A percentile compares a stretch with the other conserved stretches of the same genome.
Evolutionary conservation across 2,329 filamentous ascomycete genomes (phyloP).

Genomic region (Coleophoma eucalyptorum): DNA sequence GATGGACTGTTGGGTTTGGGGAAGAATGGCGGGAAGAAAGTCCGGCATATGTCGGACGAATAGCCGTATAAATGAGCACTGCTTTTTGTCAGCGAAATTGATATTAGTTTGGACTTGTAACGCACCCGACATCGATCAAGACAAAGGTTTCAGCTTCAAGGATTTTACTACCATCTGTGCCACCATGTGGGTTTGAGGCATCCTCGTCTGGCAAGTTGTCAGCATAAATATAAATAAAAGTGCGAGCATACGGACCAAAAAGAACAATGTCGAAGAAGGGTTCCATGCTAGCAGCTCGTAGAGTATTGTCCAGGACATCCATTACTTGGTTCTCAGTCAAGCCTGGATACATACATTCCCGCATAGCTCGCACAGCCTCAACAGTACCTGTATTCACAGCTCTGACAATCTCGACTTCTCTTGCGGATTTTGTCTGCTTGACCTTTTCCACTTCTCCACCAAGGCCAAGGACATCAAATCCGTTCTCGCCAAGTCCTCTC

Average conservation of each 20-base stretch:
- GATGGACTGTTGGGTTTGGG: constrained; percentile 16
- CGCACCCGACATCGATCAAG: constrained; percentile 54
- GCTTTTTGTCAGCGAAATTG: constrained; percentile 1
- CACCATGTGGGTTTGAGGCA: constrained; percentile 35
- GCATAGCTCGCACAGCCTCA: constrained; percentile 54
- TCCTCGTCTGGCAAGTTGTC: constrained; percentile 26
- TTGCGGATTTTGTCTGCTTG: constrained; percentile 51
- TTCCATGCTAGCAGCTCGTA: constrained; percentile 47
- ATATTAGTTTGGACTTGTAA: background rate
- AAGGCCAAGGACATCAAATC: constrained; percentile 53
- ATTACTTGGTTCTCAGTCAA: constrained; percentile 56
- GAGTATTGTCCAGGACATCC: constrained; percentile 48
- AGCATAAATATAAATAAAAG: background rate
- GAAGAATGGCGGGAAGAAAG: constrained; percentile 46
- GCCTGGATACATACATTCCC: constrained; percentile 47
- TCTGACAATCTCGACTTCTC: constrained; percentile 52
- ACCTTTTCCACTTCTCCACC: constrained; percentile 52
- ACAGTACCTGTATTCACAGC: constrained; percentile 63
- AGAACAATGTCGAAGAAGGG: constrained; percentile 63
- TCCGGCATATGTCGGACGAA: constrained; percentile 60
- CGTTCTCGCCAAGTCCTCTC: constrained; percentile 47
- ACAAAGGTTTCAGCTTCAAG: constrained; percentile 52
- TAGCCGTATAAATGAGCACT: constrained; percentile 58
- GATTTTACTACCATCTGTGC: constrained; percentile 40
- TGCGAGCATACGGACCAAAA: constrained; percentile 35